A percentile compares a stretch with the other conserved stretches of the same genome.
Conservation (phyloP, 2,329 filamentous ascomycete genomes). For the Cadophora sp. region DNA sequence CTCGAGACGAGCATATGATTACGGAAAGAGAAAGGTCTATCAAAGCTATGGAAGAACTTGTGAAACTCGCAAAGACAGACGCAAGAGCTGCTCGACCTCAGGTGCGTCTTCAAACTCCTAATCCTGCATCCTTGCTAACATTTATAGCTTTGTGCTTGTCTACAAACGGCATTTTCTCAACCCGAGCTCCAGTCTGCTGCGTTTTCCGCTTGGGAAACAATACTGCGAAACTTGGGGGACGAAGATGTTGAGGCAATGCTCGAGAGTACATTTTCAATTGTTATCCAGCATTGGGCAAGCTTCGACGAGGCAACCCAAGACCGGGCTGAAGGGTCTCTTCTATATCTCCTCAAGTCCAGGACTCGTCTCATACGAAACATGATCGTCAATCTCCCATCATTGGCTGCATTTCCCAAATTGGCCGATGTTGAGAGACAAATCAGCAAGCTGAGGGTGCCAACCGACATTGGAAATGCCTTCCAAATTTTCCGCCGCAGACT, state of each 20-base stretch:
- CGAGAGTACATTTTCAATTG: constrained; percentile 88
- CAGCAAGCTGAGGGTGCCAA: constrained; percentile 65
- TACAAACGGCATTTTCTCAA: constrained; percentile 82
- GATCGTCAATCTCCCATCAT: constrained; percentile 78
- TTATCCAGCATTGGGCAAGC: constrained; percentile 78
- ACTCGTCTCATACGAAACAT: constrained; percentile 64
- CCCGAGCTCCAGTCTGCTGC: constrained; percentile 78
- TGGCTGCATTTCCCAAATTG: constrained; percentile 74
- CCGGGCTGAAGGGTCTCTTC: constrained; percentile 67
- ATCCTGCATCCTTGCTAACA: not conserved
- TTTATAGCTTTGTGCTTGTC: constrained; percentile 82
- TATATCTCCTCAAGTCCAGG: constrained; percentile 46
- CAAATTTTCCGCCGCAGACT: constrained; percentile 76
- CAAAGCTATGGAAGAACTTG: constrained; percentile 86
- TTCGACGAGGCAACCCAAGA: constrained; percentile 68
- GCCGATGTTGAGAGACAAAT: constrained; percentile 72
- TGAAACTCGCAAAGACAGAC: constrained; percentile 74
- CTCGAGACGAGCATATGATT: constrained; percentile 58
- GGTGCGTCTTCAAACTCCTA: constrained; percentile 60
- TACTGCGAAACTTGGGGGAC: constrained; percentile 76
- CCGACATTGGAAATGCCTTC: constrained; percentile 71
- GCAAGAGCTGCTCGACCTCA: constrained; percentile 85
- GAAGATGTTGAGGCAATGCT: constrained; percentile 82
- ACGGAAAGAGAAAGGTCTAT: constrained; percentile 80
- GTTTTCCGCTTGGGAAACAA: constrained; percentile 82